phyloP scores from a whole-genome alignment of 805 yeast genomes.

The Wickerhamiella musiphila region DNA sequence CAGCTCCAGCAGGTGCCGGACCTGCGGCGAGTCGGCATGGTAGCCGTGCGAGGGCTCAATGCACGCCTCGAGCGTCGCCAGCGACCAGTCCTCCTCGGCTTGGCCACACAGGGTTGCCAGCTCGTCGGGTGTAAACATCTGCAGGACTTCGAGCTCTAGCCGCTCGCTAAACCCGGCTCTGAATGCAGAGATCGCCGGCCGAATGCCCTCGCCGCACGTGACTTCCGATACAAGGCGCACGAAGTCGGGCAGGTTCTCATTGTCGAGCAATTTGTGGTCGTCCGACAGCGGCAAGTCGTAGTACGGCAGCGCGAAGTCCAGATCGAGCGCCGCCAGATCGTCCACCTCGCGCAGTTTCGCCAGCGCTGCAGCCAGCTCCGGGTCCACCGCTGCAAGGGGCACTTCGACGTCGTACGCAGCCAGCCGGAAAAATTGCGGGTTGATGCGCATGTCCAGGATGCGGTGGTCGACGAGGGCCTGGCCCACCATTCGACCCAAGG shows the following conservation, averaged over 20 bases:
- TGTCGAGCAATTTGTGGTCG: conserved; percentile 29
- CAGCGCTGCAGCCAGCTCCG: conserved; percentile 9
- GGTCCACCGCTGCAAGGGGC: conserved; percentile 9
- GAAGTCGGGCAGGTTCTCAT: conserved; percentile 40
- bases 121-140: conserved; percentile 60
- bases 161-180: conserved; percentile 67
- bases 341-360: conserved; percentile 21
- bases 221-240: conserved; percentile 38
- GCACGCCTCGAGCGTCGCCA: conserved; percentile 33
- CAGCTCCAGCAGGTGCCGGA: conserved; percentile 42
- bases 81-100: conserved; percentile 69
- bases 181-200: conserved; percentile 48
- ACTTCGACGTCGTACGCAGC: conserved; percentile 1
- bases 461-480: conserved; percentile 78
- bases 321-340: conserved; percentile 35
- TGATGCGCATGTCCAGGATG: conserved; percentile 67
- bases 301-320: conserved; percentile 68
- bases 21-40: conserved; percentile 44
- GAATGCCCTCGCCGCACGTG: conserved; percentile 46
- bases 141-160: conserved; percentile 58
- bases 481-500: conserved; percentile 71
- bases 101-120: conserved; percentile 56
- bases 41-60: conserved; percentile 87
- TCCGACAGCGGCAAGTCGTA: conserved; percentile 40
- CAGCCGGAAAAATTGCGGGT: conserved; percentile 39